These are phyloP conservation scores for Amanita subjunquillea DNA, from an alignment of 768 basidiomycete species.

Conservation along the genomic window DNA sequence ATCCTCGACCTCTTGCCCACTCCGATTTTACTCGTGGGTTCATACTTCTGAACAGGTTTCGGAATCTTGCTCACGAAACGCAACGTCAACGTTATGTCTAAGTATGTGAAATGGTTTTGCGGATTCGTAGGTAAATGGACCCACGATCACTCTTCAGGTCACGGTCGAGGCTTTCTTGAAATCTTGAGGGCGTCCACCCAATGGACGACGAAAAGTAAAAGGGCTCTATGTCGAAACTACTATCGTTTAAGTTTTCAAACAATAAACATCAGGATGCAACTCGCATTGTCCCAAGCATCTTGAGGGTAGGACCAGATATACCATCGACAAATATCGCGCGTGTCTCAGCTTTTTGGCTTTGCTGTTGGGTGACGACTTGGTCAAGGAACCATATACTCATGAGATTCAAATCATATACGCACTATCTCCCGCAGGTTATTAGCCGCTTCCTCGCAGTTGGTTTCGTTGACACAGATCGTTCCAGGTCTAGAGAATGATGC, in stretches of 20 bases:
- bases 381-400: not conserved
- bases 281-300: conserved; percentile 52
- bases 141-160: conserved; percentile 38
- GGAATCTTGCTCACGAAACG: conserved; percentile 40
- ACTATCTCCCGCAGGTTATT: conserved; percentile 13
- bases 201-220: conserved; percentile 59
- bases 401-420: conserved; percentile 20
- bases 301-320: conserved; percentile 39
- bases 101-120: not conserved
- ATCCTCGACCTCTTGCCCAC: conserved; percentile 11
- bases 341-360: conserved; percentile 26
- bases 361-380: not conserved
- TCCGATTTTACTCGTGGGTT: not conserved
- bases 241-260: no score
- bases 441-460: conserved; percentile 26
- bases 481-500: conserved; percentile 20
- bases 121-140: conserved; percentile 9
- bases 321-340: conserved; percentile 43
- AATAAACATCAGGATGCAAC: conserved; percentile 2
- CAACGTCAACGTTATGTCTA: conserved; percentile 49
- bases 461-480: conserved; percentile 8
- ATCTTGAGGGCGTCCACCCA: conserved; percentile 61
- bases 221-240: conserved; percentile 48
- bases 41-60: not conserved
- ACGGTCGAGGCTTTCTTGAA: conserved; percentile 33